Evolutionary conservation across 495 filamentous ascomycete genomes (phyloP).

Genomic region (Xylaria venustula): DNA sequence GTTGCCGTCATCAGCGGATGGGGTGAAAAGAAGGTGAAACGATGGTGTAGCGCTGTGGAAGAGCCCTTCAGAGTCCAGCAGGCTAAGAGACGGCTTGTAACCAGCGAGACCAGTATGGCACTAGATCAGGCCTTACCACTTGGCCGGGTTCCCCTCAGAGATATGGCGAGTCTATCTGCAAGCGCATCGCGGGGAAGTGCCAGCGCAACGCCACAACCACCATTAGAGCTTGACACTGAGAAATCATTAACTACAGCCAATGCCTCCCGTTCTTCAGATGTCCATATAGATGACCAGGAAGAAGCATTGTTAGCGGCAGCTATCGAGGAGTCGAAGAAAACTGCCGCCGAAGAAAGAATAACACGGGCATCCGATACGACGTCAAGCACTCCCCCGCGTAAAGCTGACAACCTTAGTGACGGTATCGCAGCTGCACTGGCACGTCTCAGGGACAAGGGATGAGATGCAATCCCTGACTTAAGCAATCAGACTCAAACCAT

Average conservation of each 20-base stretch:
- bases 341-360: conserved; percentile 17
- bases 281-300: conserved; percentile 45
- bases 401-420: conserved; percentile 45
- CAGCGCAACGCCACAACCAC: conserved; percentile 21
- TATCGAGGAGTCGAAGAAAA: conserved; percentile 37
- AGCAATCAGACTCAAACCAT: neutral
- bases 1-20: conserved; percentile 79
- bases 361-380: conserved; percentile 17
- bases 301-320: conserved; percentile 48
- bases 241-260: neutral
- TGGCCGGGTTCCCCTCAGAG: conserved; percentile 34
- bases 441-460: conserved; percentile 46
- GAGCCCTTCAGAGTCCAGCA: conserved; percentile 79
- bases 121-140: conserved; percentile 40
- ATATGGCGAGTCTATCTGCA: conserved; percentile 28
- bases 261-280: conserved; percentile 12
- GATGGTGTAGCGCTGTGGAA: conserved; percentile 76
- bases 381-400: conserved; percentile 16
- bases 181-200: conserved; percentile 20
- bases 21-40: conserved; percentile 91
- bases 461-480: conserved; percentile 23
- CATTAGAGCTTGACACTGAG: conserved; percentile 1
- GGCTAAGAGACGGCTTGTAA: conserved; percentile 50
- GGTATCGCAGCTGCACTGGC: conserved; percentile 55
- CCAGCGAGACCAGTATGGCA: conserved; percentile 13